Percentiles rank a stretch among this genome's conserved stretches.
These are phyloP conservation scores for Camptophora hylomeconis DNA, from an alignment of 2,329 filamentous ascomycete genomes.

Conservation along the genomic window DNA sequence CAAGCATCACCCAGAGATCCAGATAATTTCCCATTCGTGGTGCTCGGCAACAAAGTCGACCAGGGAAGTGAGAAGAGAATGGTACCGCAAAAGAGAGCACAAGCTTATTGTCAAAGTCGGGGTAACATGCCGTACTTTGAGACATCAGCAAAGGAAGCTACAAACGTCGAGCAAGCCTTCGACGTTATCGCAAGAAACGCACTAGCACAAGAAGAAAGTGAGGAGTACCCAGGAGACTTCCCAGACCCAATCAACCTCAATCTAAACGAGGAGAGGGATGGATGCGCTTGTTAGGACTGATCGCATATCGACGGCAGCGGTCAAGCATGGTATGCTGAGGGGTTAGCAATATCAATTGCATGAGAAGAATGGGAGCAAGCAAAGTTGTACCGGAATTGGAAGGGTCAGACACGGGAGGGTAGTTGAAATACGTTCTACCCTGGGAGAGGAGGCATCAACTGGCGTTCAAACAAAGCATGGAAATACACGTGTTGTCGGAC, in stretches of 20 bases:
- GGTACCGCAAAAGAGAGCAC: conserved; percentile 89
- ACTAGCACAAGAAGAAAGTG: conserved; percentile 88
- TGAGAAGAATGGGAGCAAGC: too few relatives aligned
- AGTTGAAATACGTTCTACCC: too few relatives aligned
- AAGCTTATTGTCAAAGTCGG: conserved; percentile 96
- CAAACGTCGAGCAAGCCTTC: conserved; percentile 88
- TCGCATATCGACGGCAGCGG: not conserved
- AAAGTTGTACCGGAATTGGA: too few relatives aligned
- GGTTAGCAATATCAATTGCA: not conserved
- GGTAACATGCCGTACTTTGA: conserved; percentile 97
- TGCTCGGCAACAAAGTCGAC: conserved; percentile 98
- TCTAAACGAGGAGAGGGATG: conserved; percentile 83
- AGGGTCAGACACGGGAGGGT: too few relatives aligned
- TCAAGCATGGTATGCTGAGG: not conserved
- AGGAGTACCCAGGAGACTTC: conserved; percentile 95
- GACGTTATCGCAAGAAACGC: conserved; percentile 93
- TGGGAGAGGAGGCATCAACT: too few relatives aligned
- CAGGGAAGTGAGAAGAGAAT: conserved; percentile 95
- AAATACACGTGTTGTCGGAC: too few relatives aligned
- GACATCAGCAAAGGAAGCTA: conserved; percentile 95
- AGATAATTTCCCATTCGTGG: conserved; percentile 95
- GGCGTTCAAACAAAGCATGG: too few relatives aligned
- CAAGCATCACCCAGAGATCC: conserved; percentile 94
- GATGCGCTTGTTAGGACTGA: conserved; percentile 89
- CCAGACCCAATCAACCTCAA: conserved; percentile 97